These are phyloP conservation scores for Pseudotsuga menziesii DNA, from an alignment of 75 land plant species.

Conservation along the genomic window DNA sequence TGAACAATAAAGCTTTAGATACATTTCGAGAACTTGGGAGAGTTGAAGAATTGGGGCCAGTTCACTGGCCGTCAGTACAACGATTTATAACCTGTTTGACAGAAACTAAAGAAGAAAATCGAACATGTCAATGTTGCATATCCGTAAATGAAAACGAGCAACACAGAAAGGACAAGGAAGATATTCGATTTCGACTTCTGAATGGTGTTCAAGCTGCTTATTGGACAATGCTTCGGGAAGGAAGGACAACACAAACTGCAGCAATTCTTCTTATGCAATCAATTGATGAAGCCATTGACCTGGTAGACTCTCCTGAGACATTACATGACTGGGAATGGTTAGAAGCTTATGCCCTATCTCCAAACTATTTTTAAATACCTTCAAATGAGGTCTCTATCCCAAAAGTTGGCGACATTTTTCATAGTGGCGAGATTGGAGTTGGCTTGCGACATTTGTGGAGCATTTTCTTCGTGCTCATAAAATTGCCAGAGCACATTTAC, in stretches of 20 bases:
- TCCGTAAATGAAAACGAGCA: constrained; percentile 27
- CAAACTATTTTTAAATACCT: constrained; percentile 73
- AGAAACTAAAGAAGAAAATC: constrained; percentile 44
- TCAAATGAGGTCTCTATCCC: constrained; percentile 49
- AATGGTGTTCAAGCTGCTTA: constrained; percentile 99
- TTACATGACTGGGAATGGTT: constrained; percentile 85
- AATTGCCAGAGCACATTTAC: constrained; percentile 72
- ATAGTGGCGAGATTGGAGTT: constrained; percentile 75
- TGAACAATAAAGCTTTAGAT: constrained; percentile 77
- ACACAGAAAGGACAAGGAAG: constrained; percentile 39
- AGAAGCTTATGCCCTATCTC: constrained; percentile 61
- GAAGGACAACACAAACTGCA: constrained; percentile 70
- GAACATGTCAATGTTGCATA: constrained; percentile 46
- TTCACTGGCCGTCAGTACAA: constrained; percentile 83
- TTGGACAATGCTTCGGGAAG: constrained; percentile 92
- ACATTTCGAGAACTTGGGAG: constrained; percentile 71
- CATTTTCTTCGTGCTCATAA: constrained; percentile 94
- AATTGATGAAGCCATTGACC: constrained; percentile 91
- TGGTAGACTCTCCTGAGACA: constrained; percentile 35
- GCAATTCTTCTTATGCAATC: constrained; percentile 87
- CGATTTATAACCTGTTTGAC: constrained; percentile 59
- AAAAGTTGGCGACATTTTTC: constrained; percentile 58
- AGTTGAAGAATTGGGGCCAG: constrained; percentile 94
- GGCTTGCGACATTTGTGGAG: constrained; percentile 83
- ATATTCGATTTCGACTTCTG: constrained; percentile 69